phyloP scores from a whole-genome alignment of 306 rosid genomes.

The Pyrus bretschneideri region DNA sequence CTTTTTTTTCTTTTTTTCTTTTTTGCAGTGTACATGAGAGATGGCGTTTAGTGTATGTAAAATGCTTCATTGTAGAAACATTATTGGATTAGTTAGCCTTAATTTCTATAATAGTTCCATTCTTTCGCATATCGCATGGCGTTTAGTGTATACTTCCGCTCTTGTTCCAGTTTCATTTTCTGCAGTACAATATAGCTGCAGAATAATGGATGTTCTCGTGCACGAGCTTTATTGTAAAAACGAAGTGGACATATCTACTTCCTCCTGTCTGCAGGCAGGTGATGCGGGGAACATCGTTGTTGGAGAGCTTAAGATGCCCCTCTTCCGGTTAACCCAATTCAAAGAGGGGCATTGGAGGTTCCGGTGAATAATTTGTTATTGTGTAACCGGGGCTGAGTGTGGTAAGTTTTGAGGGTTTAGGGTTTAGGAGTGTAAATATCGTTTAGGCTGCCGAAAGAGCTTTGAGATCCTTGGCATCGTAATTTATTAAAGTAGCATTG shows the following conservation, averaged over 20 bases:
- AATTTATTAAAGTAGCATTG: background rate
- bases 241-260: background rate
- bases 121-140: background rate
- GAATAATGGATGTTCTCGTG: background rate
- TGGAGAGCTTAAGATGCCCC: background rate
- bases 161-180: background rate
- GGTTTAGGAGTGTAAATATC: background rate
- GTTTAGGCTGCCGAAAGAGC: background rate
- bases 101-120: slow-evolving; percentile 10
- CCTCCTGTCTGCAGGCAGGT: slow-evolving; percentile 5
- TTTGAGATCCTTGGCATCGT: background rate
- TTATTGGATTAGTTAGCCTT: slow-evolving; percentile 18
- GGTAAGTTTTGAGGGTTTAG: background rate
- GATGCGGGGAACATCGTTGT: background rate
- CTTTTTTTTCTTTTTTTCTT: background rate
- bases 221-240: background rate
- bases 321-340: background rate
- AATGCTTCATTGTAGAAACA: slow-evolving; percentile 32
- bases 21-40: slow-evolving; percentile 36
- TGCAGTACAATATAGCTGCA: background rate
- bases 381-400: background rate
- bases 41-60: slow-evolving; percentile 22
- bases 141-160: background rate
- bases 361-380: background rate
- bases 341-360: background rate